A percentile compares a stretch with the other conserved stretches of the same genome.
phyloP scores from a whole-genome alignment of 2,329 filamentous ascomycete genomes.

The Juglanconis sp. region DNA sequence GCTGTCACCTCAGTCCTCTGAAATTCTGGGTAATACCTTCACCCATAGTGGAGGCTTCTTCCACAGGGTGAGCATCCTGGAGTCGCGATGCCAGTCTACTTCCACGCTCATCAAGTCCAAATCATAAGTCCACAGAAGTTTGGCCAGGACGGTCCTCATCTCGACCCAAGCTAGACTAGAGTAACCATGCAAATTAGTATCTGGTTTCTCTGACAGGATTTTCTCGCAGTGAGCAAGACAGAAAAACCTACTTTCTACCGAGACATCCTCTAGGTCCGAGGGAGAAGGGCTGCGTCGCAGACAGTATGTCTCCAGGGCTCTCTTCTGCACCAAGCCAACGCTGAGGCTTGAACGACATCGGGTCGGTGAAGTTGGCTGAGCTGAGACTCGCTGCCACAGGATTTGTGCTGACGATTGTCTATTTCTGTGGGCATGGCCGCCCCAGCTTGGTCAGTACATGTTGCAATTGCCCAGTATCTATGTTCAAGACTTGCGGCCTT shows the following conservation, averaged over 20 bases:
- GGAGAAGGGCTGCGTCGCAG: slow-evolving; percentile 21
- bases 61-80: slow-evolving; percentile 24
- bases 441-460: slow-evolving; percentile 8
- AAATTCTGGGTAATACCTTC: too few relatives aligned
- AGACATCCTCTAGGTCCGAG: slow-evolving; percentile 4
- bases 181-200: too few relatives aligned
- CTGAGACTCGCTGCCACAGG: slow-evolving; percentile 20
- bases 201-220: too few relatives aligned
- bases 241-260: slow-evolving; percentile 17
- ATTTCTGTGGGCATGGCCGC: too few relatives aligned
- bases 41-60: slow-evolving; percentile 22
- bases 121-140: slow-evolving; percentile 24
- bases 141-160: slow-evolving; percentile 22
- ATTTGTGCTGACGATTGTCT: too few relatives aligned
- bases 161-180: slow-evolving; percentile 20
- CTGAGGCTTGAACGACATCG: slow-evolving; percentile 19
- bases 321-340: slow-evolving; percentile 18
- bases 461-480: too few relatives aligned
- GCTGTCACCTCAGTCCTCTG: too few relatives aligned
- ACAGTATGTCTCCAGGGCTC: slow-evolving; percentile 14
- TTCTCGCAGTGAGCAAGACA: too few relatives aligned
- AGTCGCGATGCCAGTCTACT: slow-evolving; percentile 25
- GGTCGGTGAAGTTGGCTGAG: slow-evolving; percentile 15
- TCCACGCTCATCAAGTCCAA: slow-evolving; percentile 20
- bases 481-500: too few relatives aligned